Evolutionary conservation across 2,329 filamentous ascomycete genomes (phyloP).

Genomic region (Thyridium curvatum): DNA sequence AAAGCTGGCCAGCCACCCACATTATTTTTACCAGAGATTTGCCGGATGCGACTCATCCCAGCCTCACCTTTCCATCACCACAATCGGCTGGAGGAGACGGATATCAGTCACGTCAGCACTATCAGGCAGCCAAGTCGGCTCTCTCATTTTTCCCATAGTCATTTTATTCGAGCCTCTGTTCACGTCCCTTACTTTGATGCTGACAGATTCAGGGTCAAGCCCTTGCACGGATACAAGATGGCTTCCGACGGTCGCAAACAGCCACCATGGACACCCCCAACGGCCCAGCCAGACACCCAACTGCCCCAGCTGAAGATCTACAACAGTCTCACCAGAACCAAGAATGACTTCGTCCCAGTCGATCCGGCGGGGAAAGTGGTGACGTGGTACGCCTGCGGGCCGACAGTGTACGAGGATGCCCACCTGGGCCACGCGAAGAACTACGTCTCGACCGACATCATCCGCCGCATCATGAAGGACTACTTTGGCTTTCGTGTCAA

Average conservation of each 20-base stretch:
- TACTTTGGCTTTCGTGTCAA: slow-evolving; percentile 66
- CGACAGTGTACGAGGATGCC: slow-evolving; percentile 60
- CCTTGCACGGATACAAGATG: slow-evolving; percentile 8
- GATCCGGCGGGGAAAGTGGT: slow-evolving; percentile 10
- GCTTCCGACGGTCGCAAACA: slow-evolving; percentile 10
- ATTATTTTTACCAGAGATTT: too few species aligned
- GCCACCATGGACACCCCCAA: slow-evolving; percentile 8
- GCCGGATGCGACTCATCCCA: too few species aligned
- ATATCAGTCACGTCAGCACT: too few species aligned
- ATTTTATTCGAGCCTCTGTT: too few species aligned
- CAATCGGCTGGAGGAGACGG: too few species aligned
- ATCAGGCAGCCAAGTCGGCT: too few species aligned
- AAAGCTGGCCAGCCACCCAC: too few species aligned
- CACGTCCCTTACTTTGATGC: too few species aligned
- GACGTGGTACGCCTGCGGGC: slow-evolving; percentile 16
- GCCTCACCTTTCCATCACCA: too few species aligned
- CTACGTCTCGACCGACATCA: slow-evolving; percentile 72
- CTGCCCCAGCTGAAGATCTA: slow-evolving; percentile 44
- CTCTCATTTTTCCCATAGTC: too few species aligned
- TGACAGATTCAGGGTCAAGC: too few species aligned
- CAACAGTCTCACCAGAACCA: slow-evolving; percentile 59
- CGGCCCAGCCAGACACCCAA: slow-evolving; percentile 4
- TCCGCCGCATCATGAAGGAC: slow-evolving; percentile 61
- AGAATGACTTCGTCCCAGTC: slow-evolving; percentile 55
- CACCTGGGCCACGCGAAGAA: slow-evolving; percentile 72